phyloP scores from a whole-genome alignment of 352 stramenopile genomes.

The Pythium graminicola region DNA sequence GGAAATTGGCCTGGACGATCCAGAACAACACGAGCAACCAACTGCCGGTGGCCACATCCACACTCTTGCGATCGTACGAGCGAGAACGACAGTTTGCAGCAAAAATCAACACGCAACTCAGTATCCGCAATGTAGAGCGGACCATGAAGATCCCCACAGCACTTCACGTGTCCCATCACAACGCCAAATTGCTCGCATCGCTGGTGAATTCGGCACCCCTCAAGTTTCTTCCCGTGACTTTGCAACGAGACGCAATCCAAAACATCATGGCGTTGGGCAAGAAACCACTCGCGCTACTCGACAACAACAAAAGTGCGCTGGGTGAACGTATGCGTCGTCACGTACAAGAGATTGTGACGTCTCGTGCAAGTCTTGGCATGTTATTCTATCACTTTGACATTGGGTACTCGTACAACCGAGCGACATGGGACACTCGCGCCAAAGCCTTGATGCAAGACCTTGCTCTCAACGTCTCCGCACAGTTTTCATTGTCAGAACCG shows the following conservation, averaged over 20 bases:
- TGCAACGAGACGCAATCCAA: constrained; percentile 63
- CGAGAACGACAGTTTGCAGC: constrained; percentile 66
- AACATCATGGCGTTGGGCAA: constrained; percentile 63
- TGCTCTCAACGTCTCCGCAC: constrained; percentile 38
- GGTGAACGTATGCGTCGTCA: constrained; percentile 49
- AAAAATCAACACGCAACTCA: constrained; percentile 74
- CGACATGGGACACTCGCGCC: constrained; percentile 33
- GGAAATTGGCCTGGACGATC: constrained; percentile 82
- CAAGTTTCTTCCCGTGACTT: constrained; percentile 40
- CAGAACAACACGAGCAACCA: constrained; percentile 15
- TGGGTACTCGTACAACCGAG: constrained; percentile 68
- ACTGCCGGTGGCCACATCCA: constrained; percentile 14
- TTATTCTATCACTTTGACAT: constrained; percentile 86
- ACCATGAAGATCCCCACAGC: constrained; percentile 79
- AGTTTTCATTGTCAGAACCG: background rate
- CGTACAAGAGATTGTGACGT: constrained; percentile 52
- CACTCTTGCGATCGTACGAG: constrained; percentile 73
- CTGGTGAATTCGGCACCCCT: constrained; percentile 61
- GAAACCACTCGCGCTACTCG: constrained; percentile 49
- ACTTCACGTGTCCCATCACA: constrained; percentile 77
- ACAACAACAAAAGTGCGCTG: constrained; percentile 37
- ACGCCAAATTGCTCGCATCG: constrained; percentile 48
- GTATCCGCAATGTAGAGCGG: constrained; percentile 77
- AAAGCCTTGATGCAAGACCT: constrained; percentile 59
- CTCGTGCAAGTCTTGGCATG: constrained; percentile 61